These are phyloP conservation scores for Adiantum capillusveneris DNA, from an alignment of 75 land plant species.

Conservation along the genomic window DNA sequence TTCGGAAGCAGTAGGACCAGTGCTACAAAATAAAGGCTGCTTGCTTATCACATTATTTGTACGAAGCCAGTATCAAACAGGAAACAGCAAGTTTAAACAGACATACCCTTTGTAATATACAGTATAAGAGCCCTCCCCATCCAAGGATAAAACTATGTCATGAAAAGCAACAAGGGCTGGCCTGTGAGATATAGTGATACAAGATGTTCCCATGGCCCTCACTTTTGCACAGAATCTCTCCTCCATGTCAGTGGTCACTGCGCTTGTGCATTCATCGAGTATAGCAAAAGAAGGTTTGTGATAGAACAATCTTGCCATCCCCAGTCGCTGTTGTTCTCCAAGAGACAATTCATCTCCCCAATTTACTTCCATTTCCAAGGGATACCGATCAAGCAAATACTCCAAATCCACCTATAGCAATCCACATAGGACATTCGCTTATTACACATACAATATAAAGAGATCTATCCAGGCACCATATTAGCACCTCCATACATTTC, in stretches of 20 bases:
- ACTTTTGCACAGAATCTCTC: slow-evolving; percentile 96
- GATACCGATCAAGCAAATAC: slow-evolving; percentile 89
- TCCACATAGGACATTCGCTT: no score
- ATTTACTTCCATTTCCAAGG: slow-evolving; percentile 69
- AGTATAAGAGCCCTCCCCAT: slow-evolving; percentile 98
- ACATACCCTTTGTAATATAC: slow-evolving; percentile 66
- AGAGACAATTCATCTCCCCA: slow-evolving; percentile 99
- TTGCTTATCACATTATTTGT: no score
- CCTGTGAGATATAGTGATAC: slow-evolving; percentile 97
- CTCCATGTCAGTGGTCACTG: slow-evolving; percentile 99
- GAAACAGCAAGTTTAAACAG: no score
- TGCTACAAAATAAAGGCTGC: not conserved
- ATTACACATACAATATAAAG: no score
- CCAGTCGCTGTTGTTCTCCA: slow-evolving; percentile 96
- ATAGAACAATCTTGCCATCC: slow-evolving; percentile 97
- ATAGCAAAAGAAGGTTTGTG: slow-evolving; percentile 97
- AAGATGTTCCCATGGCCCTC: slow-evolving; percentile 95
- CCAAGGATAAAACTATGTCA: slow-evolving; percentile 91
- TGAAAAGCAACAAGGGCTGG: slow-evolving; percentile 99
- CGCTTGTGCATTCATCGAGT: slow-evolving; percentile 98
- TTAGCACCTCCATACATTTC: slow-evolving; percentile 81
- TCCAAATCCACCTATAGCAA: slow-evolving; percentile 81
- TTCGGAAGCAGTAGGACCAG: not conserved
- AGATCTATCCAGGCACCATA: no score
- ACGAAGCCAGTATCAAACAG: no score